Percentiles rank a stretch among this genome's conserved stretches.
phyloP scores from a whole-genome alignment of 495 filamentous ascomycete genomes.

The Chaetomium tenue region DNA sequence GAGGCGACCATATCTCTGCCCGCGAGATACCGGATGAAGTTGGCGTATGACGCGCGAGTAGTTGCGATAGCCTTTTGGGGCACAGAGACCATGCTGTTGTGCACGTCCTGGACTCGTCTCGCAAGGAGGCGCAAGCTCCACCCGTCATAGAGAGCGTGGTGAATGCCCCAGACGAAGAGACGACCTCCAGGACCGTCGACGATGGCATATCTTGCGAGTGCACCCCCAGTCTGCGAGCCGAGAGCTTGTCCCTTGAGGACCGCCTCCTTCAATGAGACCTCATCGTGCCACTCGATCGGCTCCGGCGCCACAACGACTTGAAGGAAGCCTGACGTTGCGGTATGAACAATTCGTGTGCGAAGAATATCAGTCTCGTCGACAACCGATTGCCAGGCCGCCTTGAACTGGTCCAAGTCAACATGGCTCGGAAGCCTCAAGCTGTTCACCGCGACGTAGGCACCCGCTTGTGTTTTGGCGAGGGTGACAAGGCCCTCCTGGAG shows the following conservation, averaged over 20 bases:
- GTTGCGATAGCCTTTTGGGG: not conserved
- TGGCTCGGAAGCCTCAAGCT: slow-evolving; percentile 43
- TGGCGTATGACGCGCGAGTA: slow-evolving; percentile 28
- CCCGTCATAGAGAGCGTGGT: slow-evolving; percentile 66
- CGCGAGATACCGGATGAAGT: slow-evolving; percentile 36
- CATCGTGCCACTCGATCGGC: slow-evolving; percentile 25
- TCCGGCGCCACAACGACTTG: slow-evolving; percentile 26
- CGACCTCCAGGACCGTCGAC: slow-evolving; percentile 3
- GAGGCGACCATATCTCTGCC: slow-evolving; percentile 21
- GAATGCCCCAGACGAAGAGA: slow-evolving; percentile 56
- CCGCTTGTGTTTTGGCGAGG: slow-evolving; percentile 41
- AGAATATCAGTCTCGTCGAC: slow-evolving; percentile 60
- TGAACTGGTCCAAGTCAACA: slow-evolving; percentile 46
- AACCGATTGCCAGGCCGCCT: slow-evolving; percentile 51
- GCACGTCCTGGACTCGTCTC: slow-evolving; percentile 42
- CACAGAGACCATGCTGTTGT: slow-evolving; percentile 18
- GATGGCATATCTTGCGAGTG: slow-evolving; percentile 31
- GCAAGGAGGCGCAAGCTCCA: slow-evolving; percentile 55
- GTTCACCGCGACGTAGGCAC: slow-evolving; percentile 44
- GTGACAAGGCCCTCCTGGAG: slow-evolving; percentile 55
- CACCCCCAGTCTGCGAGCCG: slow-evolving; percentile 24
- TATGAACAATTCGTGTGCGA: slow-evolving; percentile 61
- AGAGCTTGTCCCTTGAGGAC: slow-evolving; percentile 22
- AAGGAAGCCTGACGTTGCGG: slow-evolving; percentile 14
- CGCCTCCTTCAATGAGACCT: slow-evolving; percentile 23